A percentile compares a stretch with the other conserved stretches of the same genome.
Conservation (phyloP, 768 basidiomycete genomes). For the Filobasidium floriforme region DNA sequence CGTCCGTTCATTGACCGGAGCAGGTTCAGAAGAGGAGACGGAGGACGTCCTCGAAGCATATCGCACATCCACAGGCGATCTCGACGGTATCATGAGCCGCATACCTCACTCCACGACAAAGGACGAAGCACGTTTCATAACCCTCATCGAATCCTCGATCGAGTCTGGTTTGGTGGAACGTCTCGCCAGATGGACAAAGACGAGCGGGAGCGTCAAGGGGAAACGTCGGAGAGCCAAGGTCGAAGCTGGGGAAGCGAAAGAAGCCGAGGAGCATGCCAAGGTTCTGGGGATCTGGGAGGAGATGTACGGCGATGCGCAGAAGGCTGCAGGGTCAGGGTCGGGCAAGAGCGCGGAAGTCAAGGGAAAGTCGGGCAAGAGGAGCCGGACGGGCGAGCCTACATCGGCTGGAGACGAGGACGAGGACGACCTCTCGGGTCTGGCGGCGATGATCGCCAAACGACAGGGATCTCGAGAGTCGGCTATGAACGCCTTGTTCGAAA, state of each 20-base stretch:
- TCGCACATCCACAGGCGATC: slow-evolving; percentile 59
- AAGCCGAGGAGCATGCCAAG: slow-evolving; percentile 72
- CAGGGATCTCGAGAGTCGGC: slow-evolving; percentile 58
- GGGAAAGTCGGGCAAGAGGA: neutral
- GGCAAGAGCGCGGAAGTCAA: slow-evolving; percentile 9
- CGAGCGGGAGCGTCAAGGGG: slow-evolving; percentile 71
- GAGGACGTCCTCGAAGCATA: slow-evolving; percentile 73
- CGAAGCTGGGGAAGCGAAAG: slow-evolving; percentile 67
- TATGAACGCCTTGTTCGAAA: slow-evolving; percentile 53
- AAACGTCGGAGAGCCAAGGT: slow-evolving; percentile 65
- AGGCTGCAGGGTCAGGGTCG: slow-evolving; percentile 32
- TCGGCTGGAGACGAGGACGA: slow-evolving; percentile 9
- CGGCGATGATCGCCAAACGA: slow-evolving; percentile 73
- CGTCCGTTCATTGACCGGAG: neutral
- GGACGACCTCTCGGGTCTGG: slow-evolving; percentile 59
- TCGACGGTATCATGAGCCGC: slow-evolving; percentile 71
- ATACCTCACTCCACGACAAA: slow-evolving; percentile 76
- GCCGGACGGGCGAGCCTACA: slow-evolving; percentile 23
- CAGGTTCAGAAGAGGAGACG: slow-evolving; percentile 79
- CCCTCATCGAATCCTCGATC: slow-evolving; percentile 62
- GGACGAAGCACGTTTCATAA: slow-evolving; percentile 79
- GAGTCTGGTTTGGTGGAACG: slow-evolving; percentile 52
- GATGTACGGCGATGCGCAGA: slow-evolving; percentile 52
- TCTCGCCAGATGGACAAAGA: slow-evolving; percentile 58
- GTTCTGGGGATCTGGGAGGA: slow-evolving; percentile 85